phyloP scores from a whole-genome alignment of 192 early-diverging fungal species.

The Ramicandelaber brevisporus region DNA sequence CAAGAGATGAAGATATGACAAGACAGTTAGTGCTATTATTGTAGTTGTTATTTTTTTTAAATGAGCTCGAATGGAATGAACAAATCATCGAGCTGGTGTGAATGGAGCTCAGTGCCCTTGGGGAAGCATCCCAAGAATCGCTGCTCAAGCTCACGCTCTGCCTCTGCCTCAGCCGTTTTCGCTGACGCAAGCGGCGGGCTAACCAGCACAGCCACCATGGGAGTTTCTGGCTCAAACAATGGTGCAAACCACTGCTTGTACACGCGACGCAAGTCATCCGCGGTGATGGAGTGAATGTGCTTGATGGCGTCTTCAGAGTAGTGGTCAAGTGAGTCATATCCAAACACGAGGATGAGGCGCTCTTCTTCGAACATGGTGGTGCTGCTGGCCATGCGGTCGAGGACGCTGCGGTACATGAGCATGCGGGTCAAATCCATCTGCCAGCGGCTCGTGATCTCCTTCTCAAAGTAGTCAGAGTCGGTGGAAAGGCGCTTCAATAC shows the following conservation, averaged over 20 bases:
- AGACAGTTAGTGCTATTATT: no score
- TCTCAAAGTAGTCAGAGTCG: slow-evolving; percentile 14
- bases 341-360: slow-evolving; percentile 5
- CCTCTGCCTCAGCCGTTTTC: no score
- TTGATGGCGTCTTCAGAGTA: slow-evolving; percentile 6
- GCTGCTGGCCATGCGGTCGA: slow-evolving; percentile 1
- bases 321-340: slow-evolving; percentile 5
- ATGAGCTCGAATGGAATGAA: no score
- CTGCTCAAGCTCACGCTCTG: no score
- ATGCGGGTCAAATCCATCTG: slow-evolving; percentile 12
- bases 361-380: slow-evolving; percentile 6
- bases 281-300: slow-evolving; percentile 6
- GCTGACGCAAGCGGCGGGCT: no score
- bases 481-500: slow-evolving; percentile 5
- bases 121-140: no score
- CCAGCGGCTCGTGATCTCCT: no score
- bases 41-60: no score
- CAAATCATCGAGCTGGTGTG: no score
- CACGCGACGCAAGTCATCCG: slow-evolving; percentile 9
- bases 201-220: slow-evolving; percentile 5
- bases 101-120: no score
- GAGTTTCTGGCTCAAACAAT: slow-evolving; percentile 6
- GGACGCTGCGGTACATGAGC: slow-evolving; percentile 5
- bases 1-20: no score
- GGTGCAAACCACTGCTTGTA: slow-evolving; percentile 7